Percentiles rank a stretch among this genome's conserved stretches.
Conservation (phyloP, 2,329 filamentous ascomycete species). For the Cladosporium austrohemisphaericum region DNA sequence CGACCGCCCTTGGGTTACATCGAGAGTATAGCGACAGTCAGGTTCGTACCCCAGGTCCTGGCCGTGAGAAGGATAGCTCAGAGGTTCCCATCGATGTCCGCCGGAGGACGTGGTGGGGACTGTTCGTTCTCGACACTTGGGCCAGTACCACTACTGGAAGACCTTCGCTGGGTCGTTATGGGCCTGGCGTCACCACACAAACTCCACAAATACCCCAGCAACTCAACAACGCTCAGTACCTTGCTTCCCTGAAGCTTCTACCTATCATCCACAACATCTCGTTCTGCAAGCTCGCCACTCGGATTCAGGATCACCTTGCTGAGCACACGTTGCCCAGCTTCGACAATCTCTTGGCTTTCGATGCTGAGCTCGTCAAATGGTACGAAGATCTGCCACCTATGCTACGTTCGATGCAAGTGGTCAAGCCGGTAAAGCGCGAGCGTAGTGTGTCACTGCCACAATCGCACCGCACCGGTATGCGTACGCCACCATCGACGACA, state of each 20-base stretch:
- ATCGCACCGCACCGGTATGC: constrained; percentile 10
- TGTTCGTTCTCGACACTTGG: constrained; percentile 73
- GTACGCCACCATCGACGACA: constrained; percentile 15
- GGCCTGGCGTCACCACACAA: constrained; percentile 64
- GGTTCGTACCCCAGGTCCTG: constrained; percentile 38
- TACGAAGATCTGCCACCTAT: constrained; percentile 62
- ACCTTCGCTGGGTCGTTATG: constrained; percentile 65
- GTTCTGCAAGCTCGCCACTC: constrained; percentile 74
- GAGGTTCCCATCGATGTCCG: constrained; percentile 58
- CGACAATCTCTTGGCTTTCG: constrained; percentile 63
- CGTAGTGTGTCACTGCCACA: constrained; percentile 14
- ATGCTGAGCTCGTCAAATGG: constrained; percentile 68
- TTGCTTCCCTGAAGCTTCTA: constrained; percentile 61
- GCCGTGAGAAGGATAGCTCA: constrained; percentile 35
- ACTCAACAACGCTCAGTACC: constrained; percentile 34
- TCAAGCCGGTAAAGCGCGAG: neutral
- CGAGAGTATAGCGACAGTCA: constrained; percentile 32
- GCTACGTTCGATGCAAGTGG: constrained; percentile 26
- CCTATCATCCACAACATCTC: constrained; percentile 72
- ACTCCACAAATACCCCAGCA: constrained; percentile 49
- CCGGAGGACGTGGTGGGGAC: constrained; percentile 69
- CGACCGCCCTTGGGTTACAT: constrained; percentile 31
- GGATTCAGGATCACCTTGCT: constrained; percentile 71
- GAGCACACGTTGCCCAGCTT: constrained; percentile 64
- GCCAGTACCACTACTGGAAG: constrained; percentile 66